A percentile compares a stretch with the other conserved stretches of the same genome.
phyloP scores from a whole-genome alignment of 768 basidiomycete genomes.

The Termitomyces sp. region DNA sequence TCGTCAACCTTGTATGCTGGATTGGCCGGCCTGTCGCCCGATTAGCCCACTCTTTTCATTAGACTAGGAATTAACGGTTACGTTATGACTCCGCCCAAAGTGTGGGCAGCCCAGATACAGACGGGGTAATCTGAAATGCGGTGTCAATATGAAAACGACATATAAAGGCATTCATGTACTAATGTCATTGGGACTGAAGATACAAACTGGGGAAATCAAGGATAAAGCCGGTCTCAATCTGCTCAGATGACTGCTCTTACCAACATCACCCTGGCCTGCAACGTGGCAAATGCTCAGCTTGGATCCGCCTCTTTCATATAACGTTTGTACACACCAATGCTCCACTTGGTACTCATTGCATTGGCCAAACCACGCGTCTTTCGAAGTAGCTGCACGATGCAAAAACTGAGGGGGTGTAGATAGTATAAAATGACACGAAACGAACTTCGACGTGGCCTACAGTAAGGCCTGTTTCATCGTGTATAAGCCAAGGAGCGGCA shows the following conservation, averaged over 20 bases:
- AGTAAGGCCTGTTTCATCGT: slow-evolving; percentile 44
- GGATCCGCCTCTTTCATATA: neutral
- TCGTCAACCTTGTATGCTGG: slow-evolving; percentile 55
- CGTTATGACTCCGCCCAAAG: slow-evolving; percentile 55
- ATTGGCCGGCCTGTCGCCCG: slow-evolving; percentile 49
- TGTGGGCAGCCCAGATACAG: slow-evolving; percentile 56
- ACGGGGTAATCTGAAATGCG: slow-evolving; percentile 44
- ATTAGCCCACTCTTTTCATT: slow-evolving; percentile 7
- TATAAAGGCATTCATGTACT: slow-evolving; percentile 28
- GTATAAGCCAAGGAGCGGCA: slow-evolving; percentile 50
- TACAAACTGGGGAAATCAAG: slow-evolving; percentile 36
- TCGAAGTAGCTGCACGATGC: slow-evolving; percentile 24
- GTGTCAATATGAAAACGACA: neutral
- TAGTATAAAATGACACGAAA: neutral
- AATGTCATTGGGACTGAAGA: slow-evolving; percentile 61
- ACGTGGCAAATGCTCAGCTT: neutral
- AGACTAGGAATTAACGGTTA: slow-evolving; percentile 21
- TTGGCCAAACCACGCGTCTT: slow-evolving; percentile 52
- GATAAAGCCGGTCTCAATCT: neutral
- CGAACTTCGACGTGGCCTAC: slow-evolving; percentile 45
- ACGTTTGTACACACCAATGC: slow-evolving; percentile 32
- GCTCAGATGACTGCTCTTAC: slow-evolving; percentile 23
- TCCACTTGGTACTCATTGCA: slow-evolving; percentile 40
- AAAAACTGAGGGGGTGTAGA: neutral
- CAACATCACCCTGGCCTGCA: slow-evolving; percentile 46